Conservation (phyloP, 192 early-diverging fungal genomes). For the Mortierella alpina region DNA sequence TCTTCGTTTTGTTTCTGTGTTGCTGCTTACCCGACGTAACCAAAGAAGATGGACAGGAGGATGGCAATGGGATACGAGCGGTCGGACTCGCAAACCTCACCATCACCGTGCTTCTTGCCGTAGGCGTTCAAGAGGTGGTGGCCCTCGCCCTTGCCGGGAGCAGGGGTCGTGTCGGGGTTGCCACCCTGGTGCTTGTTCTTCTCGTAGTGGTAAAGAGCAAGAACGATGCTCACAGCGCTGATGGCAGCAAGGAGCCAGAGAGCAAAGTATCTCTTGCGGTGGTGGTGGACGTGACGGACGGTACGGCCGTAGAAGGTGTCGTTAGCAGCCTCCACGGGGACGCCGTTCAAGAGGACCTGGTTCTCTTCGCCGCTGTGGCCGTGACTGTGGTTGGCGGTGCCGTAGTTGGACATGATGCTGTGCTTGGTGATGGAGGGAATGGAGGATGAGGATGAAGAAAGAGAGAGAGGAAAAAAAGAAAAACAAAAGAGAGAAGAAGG, state of each 20-base stretch:
- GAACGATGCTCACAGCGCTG: conserved; percentile 32
- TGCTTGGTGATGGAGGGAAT: not conserved
- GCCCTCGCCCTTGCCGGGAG: conserved; percentile 18
- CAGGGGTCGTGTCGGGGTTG: not conserved
- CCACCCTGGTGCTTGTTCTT: conserved; percentile 24
- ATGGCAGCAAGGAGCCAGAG: conserved; percentile 45
- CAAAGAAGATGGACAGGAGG: conserved; percentile 64
- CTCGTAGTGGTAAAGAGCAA: conserved; percentile 44
- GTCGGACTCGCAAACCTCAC: conserved; percentile 57
- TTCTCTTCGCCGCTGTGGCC: conserved; percentile 37
- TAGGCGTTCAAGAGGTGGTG: conserved; percentile 1
- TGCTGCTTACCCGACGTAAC: conserved; percentile 59
- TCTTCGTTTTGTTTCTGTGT: not conserved
- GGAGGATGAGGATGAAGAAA: conserved; percentile 10
- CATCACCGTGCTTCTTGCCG: conserved; percentile 20
- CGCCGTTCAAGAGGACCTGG: conserved; percentile 40
- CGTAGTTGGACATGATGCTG: conserved; percentile 47
- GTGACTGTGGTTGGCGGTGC: conserved; percentile 33
- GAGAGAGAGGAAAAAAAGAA: not conserved
- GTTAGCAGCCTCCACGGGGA: conserved; percentile 11
- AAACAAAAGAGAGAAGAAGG: conserved; percentile 7
- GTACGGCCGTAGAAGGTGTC: conserved; percentile 52
- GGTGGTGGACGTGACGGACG: conserved; percentile 42
- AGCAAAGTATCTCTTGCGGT: conserved; percentile 53
- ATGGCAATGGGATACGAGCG: conserved; percentile 63